Evolutionary conservation across 75 land plant species (phyloP).

Genomic region (Pinus albicaulis): DNA sequence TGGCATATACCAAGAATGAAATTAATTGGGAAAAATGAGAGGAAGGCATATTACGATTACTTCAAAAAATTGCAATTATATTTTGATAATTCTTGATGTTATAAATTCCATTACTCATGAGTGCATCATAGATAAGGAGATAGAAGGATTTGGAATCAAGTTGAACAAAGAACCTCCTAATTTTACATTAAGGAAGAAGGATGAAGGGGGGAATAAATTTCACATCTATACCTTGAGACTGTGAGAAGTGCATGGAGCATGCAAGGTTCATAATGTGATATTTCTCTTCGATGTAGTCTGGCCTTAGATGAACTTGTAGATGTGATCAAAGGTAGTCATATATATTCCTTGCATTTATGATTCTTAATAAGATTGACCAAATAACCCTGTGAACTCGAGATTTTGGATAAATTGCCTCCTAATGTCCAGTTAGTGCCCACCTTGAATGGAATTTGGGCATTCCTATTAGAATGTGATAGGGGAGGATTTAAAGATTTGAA

Average conservation of each 20-base stretch:
- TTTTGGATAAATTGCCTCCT: constrained; percentile 96
- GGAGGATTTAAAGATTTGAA: constrained; percentile 95
- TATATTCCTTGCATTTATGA: constrained; percentile 98
- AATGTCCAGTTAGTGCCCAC: constrained; percentile 99
- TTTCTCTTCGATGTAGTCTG: constrained; percentile 92
- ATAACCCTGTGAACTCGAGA: constrained; percentile 95
- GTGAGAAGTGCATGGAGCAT: constrained; percentile 98
- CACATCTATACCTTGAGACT: constrained; percentile 96
- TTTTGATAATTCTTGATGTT: constrained; percentile 96
- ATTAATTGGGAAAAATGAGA: too few relatives aligned
- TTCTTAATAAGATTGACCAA: constrained; percentile 96
- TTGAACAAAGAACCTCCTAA: constrained; percentile 96
- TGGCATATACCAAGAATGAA: too few relatives aligned
- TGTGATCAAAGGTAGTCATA: constrained; percentile 96
- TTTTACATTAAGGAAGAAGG: constrained; percentile 89
- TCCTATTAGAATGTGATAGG: constrained; percentile 90
- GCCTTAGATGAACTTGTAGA: constrained; percentile 99
- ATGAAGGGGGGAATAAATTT: constrained; percentile 98
- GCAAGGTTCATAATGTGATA: constrained; percentile 98
- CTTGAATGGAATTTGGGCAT: constrained; percentile 99
- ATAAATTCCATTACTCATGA: constrained; percentile 99
- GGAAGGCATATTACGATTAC: constrained; percentile 87
- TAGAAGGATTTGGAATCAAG: constrained; percentile 99
- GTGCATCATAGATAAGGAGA: constrained; percentile 96
- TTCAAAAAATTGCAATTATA: constrained; percentile 96